Evolutionary conservation across 345 rosid genomes (phyloP), one percentile per base, ranked within the genome.

Genomic region (Dipteronia sinensis): DNA sequence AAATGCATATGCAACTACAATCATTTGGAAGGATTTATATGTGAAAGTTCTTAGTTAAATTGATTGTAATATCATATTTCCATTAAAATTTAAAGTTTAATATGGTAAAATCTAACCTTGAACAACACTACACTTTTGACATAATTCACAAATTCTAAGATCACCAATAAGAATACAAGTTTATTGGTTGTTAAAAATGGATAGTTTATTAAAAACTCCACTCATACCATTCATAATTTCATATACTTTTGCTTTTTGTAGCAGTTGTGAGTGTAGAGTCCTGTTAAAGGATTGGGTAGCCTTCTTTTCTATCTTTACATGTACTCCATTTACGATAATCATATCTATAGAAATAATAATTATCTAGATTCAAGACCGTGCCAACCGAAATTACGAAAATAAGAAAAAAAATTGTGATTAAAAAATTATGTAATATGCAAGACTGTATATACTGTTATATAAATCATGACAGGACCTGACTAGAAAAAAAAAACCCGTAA

Each of bases 271-370:
- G 19, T 64, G 6, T 29, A 2, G 69, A 44, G 78, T 72, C 73
- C 58, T 44, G 76, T 11, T 73, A 11, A 65, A 40, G 79, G 27
- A 66, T 67, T 69, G 44, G 25, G 71, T 22, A 20, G 44, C 17
- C 76, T 47, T 17, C 62, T 19, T 23, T 22, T 10, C 11, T 63
- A 5, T 56, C 86, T 77, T 81, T n/a, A 20, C 51, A 10, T 3
- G 6, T 7, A 82, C 66, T 68, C 67, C 25, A 75, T 53, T n/a
- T 59, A 72, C 68, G 75, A 77, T 79, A 56, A 79, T 34, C 38
- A 34, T 34, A 34, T 34, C 6, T 0, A 34, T 4, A 4, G 38
- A 34, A 34, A 34, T 34, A 34, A 34, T 34, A 34, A 34, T 34
- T 34, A 34, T 4, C 38, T 4, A 34, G 6, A 6, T 31, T 31